phyloP scores from a whole-genome alignment of 768 basidiomycete species.

The Rhodocollybia butyracea region DNA sequence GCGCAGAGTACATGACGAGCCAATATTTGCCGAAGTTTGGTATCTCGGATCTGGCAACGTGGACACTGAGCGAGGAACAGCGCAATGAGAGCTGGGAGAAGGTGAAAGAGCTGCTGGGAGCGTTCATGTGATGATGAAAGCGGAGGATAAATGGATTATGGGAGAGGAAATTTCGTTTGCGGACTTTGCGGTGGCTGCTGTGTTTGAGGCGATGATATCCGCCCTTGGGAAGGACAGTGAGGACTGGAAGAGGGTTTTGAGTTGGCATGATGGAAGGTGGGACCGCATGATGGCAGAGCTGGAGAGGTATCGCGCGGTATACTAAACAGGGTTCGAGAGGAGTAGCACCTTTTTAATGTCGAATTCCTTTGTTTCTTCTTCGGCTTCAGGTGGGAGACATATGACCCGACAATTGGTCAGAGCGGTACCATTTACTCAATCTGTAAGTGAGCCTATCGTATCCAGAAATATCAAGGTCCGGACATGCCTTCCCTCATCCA shows the following conservation, averaged over 20 bases:
- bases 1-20: conserved; percentile 11
- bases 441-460: no score
- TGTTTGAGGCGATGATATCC: conserved; percentile 27
- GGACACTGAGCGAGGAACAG: conserved; percentile 26
- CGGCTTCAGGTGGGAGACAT: no score
- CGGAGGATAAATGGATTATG: conserved; percentile 30
- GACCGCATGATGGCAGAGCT: no score
- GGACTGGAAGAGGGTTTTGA: conserved; percentile 38
- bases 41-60: conserved; percentile 29
- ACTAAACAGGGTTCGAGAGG: no score
- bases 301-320: no score
- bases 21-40: conserved; percentile 30
- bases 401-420: no score
- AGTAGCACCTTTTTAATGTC: no score
- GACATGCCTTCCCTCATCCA: no score
- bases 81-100: conserved; percentile 34
- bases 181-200: conserved; percentile 35
- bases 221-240: conserved; percentile 33
- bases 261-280: conserved; percentile 41
- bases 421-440: no score
- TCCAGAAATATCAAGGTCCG: no score
- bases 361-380: no score
- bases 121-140: neutral
- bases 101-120: conserved; percentile 28
- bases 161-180: conserved; percentile 35